Percentiles rank a stretch among this genome's conserved stretches.
phyloP scores from a whole-genome alignment of 2,329 filamentous ascomycete genomes.

The Fusarium sp. region DNA sequence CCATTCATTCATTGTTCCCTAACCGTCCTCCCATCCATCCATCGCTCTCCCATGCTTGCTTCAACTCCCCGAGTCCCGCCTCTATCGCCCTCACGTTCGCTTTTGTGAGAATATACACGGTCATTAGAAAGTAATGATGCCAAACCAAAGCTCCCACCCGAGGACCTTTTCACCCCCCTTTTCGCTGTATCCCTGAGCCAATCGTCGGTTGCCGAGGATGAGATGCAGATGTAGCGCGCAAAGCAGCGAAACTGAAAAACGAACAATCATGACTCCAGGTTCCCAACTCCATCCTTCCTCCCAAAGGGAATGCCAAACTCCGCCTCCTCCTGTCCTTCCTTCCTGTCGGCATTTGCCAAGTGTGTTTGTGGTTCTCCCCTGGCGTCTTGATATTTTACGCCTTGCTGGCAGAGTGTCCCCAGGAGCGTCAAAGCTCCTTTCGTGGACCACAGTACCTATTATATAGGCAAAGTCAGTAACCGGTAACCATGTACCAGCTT shows the following conservation, averaged over 20 bases:
- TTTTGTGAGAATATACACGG: slow-evolving; percentile 48
- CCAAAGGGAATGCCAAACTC: slow-evolving; percentile 47
- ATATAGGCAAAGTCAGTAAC: slow-evolving; percentile 5
- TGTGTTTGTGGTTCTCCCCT: slow-evolving; percentile 11
- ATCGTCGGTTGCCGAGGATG: slow-evolving; percentile 44
- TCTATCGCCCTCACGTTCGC: slow-evolving; percentile 42
- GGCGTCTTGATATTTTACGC: slow-evolving; percentile 8
- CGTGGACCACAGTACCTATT: neutral
- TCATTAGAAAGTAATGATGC: slow-evolving; percentile 48
- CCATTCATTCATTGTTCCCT: slow-evolving; percentile 18
- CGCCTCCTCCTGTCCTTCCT: slow-evolving; percentile 36
- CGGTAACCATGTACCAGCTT: slow-evolving; percentile 5
- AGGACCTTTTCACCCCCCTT: slow-evolving; percentile 40
- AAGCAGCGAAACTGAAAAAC: slow-evolving; percentile 48
- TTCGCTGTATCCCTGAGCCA: slow-evolving; percentile 45
- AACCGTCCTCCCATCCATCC: slow-evolving; percentile 34
- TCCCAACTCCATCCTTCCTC: slow-evolving; percentile 48
- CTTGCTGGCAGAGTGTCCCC: slow-evolving; percentile 5
- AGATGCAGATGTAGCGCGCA: slow-evolving; percentile 49
- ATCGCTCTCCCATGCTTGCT: slow-evolving; percentile 30
- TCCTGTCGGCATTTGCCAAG: slow-evolving; percentile 12
- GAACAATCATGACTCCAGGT: slow-evolving; percentile 50
- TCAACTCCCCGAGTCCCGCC: slow-evolving; percentile 35
- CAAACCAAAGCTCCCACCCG: slow-evolving; percentile 47
- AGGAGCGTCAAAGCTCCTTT: neutral